Percentiles rank a stretch among this genome's conserved stretches.
Conservation (phyloP, 1,284 basidiomycete species). For the Anthracocystis walkeri region DNA sequence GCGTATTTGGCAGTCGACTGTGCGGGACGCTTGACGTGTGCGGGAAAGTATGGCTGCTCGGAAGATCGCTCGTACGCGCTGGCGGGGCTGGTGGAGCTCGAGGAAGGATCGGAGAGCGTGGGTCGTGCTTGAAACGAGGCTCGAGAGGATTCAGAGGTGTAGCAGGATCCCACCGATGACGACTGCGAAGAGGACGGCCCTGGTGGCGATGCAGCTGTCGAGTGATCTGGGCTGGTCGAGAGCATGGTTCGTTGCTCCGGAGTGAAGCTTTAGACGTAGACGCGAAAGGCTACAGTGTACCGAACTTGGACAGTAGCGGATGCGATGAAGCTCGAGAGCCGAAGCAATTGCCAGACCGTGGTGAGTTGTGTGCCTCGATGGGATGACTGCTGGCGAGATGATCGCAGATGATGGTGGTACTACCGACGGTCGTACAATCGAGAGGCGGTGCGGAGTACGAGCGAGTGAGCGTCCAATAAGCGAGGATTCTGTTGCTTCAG, state of each 20-base stretch:
- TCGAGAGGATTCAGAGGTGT: constrained; percentile 42
- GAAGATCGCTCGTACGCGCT: constrained; percentile 28
- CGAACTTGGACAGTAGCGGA: not conserved
- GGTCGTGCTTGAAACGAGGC: constrained; percentile 25
- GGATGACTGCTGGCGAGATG: constrained; percentile 1
- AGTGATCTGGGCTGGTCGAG: constrained; percentile 36
- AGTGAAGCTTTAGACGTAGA: not conserved
- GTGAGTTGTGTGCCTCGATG: not conserved
- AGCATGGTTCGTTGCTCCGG: constrained; percentile 40
- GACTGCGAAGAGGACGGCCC: constrained; percentile 52
- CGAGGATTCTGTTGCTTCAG: no score
- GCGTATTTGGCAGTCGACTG: not conserved
- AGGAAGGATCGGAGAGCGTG: constrained; percentile 36
- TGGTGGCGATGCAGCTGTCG: constrained; percentile 44
- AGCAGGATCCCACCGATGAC: constrained; percentile 50
- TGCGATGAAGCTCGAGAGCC: not conserved
- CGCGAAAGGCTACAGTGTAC: not conserved
- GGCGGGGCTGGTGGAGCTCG: constrained; percentile 44
- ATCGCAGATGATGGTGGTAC: no score
- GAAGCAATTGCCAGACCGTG: not conserved
- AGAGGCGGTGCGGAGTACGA: no score
- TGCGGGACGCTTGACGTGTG: constrained; percentile 19
- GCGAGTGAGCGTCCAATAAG: no score
- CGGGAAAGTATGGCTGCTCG: constrained; percentile 4
- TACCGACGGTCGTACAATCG: no score